Conservation (phyloP, 176 grass and related monocot genomes). For the Ensete glaucum region DNA sequence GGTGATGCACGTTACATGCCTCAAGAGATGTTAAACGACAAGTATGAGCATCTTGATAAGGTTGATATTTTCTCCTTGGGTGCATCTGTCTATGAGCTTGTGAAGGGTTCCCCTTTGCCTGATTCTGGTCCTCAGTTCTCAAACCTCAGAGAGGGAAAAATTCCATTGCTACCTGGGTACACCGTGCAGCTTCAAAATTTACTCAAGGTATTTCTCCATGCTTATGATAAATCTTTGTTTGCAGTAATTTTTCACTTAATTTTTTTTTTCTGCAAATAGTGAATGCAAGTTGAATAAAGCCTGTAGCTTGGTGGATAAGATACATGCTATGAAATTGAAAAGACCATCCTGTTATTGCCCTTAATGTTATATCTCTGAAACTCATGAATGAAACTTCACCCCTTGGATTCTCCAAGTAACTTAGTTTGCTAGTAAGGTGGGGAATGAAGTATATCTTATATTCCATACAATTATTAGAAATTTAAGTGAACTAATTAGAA, state of each 20-base stretch:
- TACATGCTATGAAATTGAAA: too few species aligned
- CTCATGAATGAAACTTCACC: too few species aligned
- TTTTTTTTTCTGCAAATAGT: neutral
- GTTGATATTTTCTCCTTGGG: conserved; percentile 93
- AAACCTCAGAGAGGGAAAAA: conserved; percentile 80
- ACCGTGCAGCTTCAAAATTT: conserved; percentile 75
- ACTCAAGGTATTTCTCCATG: conserved; percentile 53
- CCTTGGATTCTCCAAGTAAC: too few species aligned
- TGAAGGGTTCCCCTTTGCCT: conserved; percentile 60
- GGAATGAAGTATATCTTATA: too few species aligned
- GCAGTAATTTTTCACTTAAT: neutral
- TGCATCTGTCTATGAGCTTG: conserved; percentile 64
- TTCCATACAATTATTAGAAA: too few species aligned
- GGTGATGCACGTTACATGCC: conserved; percentile 97
- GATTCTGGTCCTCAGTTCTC: conserved; percentile 61
- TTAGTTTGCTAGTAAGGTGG: too few species aligned
- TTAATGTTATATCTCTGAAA: too few species aligned
- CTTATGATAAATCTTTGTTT: neutral
- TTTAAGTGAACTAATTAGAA: too few species aligned
- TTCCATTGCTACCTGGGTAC: conserved; percentile 73
- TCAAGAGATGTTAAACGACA: conserved; percentile 80
- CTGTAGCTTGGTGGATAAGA: too few species aligned
- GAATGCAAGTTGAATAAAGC: neutral
- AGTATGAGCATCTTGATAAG: conserved; percentile 82
- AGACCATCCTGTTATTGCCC: too few species aligned